Evolutionary conservation across 768 basidiomycete species (phyloP), one percentile per base, ranked within the genome.

Genomic region (Termitomyces eurrhizus): DNA sequence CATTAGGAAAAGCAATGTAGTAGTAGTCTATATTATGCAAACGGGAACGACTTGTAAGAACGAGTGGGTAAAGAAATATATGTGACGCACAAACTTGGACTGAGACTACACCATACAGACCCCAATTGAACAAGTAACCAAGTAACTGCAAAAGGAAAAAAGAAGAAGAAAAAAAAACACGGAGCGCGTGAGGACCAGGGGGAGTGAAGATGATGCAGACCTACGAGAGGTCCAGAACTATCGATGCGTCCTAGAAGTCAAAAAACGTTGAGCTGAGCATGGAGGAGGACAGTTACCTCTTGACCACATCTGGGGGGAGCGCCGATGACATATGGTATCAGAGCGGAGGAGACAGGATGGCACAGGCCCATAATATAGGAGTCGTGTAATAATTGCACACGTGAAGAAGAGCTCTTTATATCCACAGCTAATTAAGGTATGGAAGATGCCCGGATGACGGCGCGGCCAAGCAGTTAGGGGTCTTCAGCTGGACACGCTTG

Each of bases 1-100:
- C 74, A 0, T 69, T 66, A 0, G 73, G 69, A 49, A 74, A 74
- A 8, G 72, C 68, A 14, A 74, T 69, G 49, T 71, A 70, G 49
- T 74, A 75, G 32, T 71, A 66, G 56, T 72, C 74, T 73, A 41
- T 46, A 52, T 16, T 39, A 37, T 11, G 8, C 6, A 5, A 45
- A n/a, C 39, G 14, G 16, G 13, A 29, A 53, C 8, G 24, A 44
- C 39, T 32, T 8, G 13, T 13, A 44, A 45, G 24, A 32, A 37
- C 42, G 26, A 24, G 41, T 21, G 16, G 14, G 33, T 0, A 8
- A 24, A 36, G 6, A 18, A 52, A 36, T 14, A 21, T 49, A 36
- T 18, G 24, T 4, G 36, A 65, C 72, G 58, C 56, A 73, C 71
- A 73, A 44, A 74, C 69, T 72, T 73, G 71, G 24, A 70, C 62